Evolutionary conservation across 2,329 filamentous ascomycete genomes (phyloP), one percentile per base, ranked within the genome.

Genomic region (Zymoseptoria brevis): DNA sequence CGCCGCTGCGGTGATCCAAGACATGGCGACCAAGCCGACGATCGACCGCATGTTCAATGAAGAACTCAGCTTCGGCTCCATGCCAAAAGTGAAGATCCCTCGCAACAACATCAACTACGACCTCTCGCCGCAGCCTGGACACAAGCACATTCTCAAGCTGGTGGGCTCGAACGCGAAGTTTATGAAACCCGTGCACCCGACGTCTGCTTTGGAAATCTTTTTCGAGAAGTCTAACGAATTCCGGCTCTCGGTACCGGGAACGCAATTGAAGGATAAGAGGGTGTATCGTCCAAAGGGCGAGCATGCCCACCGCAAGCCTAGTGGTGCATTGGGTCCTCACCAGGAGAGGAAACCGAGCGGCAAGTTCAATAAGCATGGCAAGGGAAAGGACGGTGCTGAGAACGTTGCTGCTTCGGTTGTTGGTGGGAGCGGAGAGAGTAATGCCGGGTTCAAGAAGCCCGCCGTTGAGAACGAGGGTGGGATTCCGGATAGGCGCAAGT

Each of bases 21-120:
- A 74, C n/a, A 63, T 71, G 4, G 65, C 67, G 11, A 75, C 75
- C 19, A 77, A 77, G 63, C 71, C 72, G 19, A 72, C 69, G 21
- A 73, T 75, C 26, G 76, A 77, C 49, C 60, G 69, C 9, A 71
- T 79, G 21, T 76, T 79, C 53, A 74, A 75, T 50, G 70, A 73
- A 59, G 77, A 79, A 60, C 71, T 75, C 30, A 76, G 77, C 62
- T 79, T 79, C 56, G 77, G 77, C 35, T 79, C 77, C 5, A 67
- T 74, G 57, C 77, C 77, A 21, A 73, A 59, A 53, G 64, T 73
- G 8, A 60, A 60, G 16, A 56, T 73, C 8, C 72, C 72, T 8
- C 62, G 65, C 41, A 63, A 66, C 48, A 57, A 63, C 8, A 26
- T n/a, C 21, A 50, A 22, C 19, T 73, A 73, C 58, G 54, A 63